phyloP scores from a whole-genome alignment of 2,329 filamentous ascomycete genomes.

The Fragosphaeria purpurea region DNA sequence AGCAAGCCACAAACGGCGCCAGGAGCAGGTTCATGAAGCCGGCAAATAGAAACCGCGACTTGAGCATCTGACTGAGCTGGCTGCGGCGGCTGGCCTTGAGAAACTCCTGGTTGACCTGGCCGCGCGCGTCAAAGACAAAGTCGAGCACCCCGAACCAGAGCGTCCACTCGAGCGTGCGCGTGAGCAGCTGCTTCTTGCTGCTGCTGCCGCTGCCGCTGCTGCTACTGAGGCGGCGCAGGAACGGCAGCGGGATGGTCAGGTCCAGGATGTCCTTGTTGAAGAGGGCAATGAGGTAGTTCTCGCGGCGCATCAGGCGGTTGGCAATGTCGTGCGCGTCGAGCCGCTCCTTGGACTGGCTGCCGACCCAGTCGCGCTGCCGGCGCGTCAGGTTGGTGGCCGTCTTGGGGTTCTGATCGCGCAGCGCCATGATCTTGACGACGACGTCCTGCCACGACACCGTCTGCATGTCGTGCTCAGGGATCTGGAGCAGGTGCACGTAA shows the following conservation, averaged over 20 bases:
- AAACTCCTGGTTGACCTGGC: slow-evolving; percentile 78
- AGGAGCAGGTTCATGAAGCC: slow-evolving; percentile 79
- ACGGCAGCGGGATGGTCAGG: slow-evolving; percentile 75
- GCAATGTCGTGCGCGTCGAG: slow-evolving; percentile 96
- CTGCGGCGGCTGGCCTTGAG: slow-evolving; percentile 73
- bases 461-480: slow-evolving; percentile 78
- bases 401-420: slow-evolving; percentile 78
- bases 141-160: slow-evolving; percentile 84
- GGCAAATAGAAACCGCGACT: slow-evolving; percentile 68
- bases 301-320: slow-evolving; percentile 89
- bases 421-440: slow-evolving; percentile 71
- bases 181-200: slow-evolving; percentile 61
- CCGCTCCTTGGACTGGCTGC: slow-evolving; percentile 82
- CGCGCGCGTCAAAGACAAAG: slow-evolving; percentile 83
- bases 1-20: slow-evolving; percentile 78
- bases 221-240: slow-evolving; percentile 47
- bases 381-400: slow-evolving; percentile 52
- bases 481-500: slow-evolving; percentile 70
- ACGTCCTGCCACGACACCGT: slow-evolving; percentile 91
- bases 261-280: slow-evolving; percentile 96
- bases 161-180: slow-evolving; percentile 84
- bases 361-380: slow-evolving; percentile 48
- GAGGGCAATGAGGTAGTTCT: slow-evolving; percentile 93
- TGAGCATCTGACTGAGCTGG: slow-evolving; percentile 67
- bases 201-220: no score